These are phyloP conservation scores for Amanita pseudoporphyria DNA, from an alignment of 768 basidiomycete genomes.

Conservation along the genomic window DNA sequence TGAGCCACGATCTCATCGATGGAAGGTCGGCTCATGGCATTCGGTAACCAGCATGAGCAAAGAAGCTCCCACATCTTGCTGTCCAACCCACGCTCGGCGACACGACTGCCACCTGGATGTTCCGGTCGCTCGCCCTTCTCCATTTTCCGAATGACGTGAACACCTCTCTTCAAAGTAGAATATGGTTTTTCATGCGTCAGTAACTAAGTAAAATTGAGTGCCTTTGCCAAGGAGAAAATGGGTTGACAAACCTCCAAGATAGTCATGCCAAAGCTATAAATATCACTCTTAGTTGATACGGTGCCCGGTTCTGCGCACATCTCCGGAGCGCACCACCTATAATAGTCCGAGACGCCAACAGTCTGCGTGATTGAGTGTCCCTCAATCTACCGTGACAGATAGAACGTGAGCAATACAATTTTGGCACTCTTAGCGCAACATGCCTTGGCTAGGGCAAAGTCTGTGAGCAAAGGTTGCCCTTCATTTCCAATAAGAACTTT, in stretches of 20 bases:
- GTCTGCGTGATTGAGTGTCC: conserved; percentile 1
- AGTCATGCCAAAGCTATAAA: conserved; percentile 6
- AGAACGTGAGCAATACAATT: background rate
- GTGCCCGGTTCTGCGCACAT: conserved; percentile 2
- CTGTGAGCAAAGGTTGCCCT: conserved; percentile 4
- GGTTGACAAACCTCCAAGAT: background rate
- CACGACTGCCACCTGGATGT: conserved; percentile 8
- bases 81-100: conserved; percentile 11
- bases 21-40: conserved; percentile 7
- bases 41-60: conserved; percentile 10
- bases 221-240: no score
- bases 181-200: conserved; percentile 5
- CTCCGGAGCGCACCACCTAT: conserved; percentile 5
- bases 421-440: background rate
- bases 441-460: conserved; percentile 6
- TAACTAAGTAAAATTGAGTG: background rate
- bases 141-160: conserved; percentile 1
- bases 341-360: background rate
- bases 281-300: conserved; percentile 5
- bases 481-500: conserved; percentile 1
- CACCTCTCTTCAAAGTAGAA: background rate
- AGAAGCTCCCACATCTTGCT: conserved; percentile 13
- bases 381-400: background rate
- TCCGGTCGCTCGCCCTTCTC: conserved; percentile 10
- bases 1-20: conserved; percentile 8